Percentiles rank a stretch among this genome's conserved stretches.
phyloP scores from a whole-genome alignment of 2,329 filamentous ascomycete species.

The Dactylellina haptotyla region DNA sequence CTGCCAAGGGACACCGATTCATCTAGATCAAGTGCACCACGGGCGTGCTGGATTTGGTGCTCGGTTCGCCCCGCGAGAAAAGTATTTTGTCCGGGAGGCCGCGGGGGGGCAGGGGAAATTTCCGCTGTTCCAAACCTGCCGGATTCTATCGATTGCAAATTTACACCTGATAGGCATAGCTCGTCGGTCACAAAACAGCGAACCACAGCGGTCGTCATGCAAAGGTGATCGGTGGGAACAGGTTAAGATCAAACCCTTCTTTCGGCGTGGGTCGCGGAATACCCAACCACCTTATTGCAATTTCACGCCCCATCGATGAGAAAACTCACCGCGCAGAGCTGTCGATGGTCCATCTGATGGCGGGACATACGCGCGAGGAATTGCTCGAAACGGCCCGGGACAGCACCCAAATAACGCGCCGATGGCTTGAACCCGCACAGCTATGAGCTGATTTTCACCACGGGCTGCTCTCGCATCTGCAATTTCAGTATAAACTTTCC shows the following conservation, averaged over 20 bases:
- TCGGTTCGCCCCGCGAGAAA: conserved; percentile 29
- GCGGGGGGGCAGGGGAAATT: conserved; percentile 27
- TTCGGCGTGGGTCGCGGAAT: neutral
- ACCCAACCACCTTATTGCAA: neutral
- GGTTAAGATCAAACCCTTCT: neutral
- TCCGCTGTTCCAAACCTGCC: conserved; percentile 1
- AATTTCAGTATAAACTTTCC: too few relatives aligned
- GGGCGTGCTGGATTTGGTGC: conserved; percentile 4
- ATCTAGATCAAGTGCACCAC: conserved; percentile 16
- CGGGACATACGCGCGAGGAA: conserved; percentile 31
- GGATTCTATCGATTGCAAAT: conserved; percentile 18
- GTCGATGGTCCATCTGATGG: conserved; percentile 8
- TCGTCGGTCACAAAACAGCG: conserved; percentile 18
- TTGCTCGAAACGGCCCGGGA: conserved; percentile 18
- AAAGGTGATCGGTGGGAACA: neutral
- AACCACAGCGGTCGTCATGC: conserved; percentile 4
- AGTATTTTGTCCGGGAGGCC: conserved; percentile 18
- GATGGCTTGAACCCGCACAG: conserved; percentile 8
- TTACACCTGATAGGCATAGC: too few relatives aligned
- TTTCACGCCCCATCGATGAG: neutral
- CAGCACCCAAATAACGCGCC: conserved; percentile 19
- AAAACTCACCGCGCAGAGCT: neutral
- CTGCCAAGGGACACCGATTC: conserved; percentile 26
- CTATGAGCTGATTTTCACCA: too few relatives aligned
- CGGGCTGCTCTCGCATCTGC: too few relatives aligned